Evolutionary conservation across 116 monocot genomes (phyloP), one percentile per base, ranked within the genome.

Genomic region (Zostera marina): DNA sequence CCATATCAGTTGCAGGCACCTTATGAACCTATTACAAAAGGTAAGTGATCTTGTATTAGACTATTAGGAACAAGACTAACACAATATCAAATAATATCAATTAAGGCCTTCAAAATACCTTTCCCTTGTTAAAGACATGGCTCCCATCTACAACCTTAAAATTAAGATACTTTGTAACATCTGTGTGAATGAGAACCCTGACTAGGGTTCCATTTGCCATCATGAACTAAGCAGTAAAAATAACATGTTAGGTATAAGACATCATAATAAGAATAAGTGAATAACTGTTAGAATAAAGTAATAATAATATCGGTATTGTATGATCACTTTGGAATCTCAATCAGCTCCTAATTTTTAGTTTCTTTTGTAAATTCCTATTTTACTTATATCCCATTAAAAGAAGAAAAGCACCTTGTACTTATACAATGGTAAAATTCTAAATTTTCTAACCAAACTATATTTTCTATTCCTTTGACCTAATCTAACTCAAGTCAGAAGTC

Each of bases 121-220:
- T 94, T 72, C 88, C 88, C 69, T 88, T 94, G 54, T 79, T 94
- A 63, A 77, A 88, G 54, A 94, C 88, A 68, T 73, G 84, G 73
- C 94, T 77, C 52, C 88, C 94, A 82, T 94, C 94, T 15, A 88
- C 80, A 52, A 77, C 94, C 76, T 94, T 94, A 73, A 94, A 94
- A 47, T 77, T 79, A 22, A 93, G 70, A 74, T 94, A 94, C 59
- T 85, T 88, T 32, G 94, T 94, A 54, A 94, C 94, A 77, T 88
- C 72, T 38, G 94, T 94, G 63, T 93, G 88, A 45, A 87, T 93
- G 54, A 93, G 87, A 16, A 74, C 73, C 39, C 92, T 76, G 7
- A 94, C 93, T 72, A 94, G 82, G 1, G 75, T 79, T 54, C 88
- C 94, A 73, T 94, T 88, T 66, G 88, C 94, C 94, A 88, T 94